Evolutionary conservation across 345 rosid species (phyloP), one percentile per base, ranked within the genome.

Genomic region (Ceriops decandra): DNA sequence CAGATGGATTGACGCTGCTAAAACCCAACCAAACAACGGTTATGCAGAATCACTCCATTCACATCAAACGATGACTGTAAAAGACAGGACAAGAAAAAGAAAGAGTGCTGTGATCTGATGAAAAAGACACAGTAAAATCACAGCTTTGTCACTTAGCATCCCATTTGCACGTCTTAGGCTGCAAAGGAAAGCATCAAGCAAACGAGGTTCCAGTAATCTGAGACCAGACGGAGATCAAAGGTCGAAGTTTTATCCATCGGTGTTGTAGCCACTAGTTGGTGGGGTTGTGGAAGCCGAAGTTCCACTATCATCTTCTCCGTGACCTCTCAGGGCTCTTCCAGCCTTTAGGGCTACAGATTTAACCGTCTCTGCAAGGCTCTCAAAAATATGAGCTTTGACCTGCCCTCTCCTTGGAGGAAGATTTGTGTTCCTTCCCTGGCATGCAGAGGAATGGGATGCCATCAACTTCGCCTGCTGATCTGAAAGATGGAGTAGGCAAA

Each of bases 381-480:
- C 66, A 26, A 81, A 76, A 57, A 83, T 83, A 30, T 59, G 72
- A 71, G 68, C 81, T 75, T 76, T 83, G 66, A 83, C 27, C 66
- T 52, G 66, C 8, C 87, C 87, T 38, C 87, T 64, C 24, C 9
- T 61, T 0, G 87, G 87, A 7, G 87, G 81, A 56, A 66, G 9
- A 27, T 20, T 51, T 15, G 15, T 30, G 19, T 11, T 62, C 21
- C 17, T 54, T 13, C 22, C 31, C 52, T 38, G 51, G 4, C 52
- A 53, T n/a, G 72, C n/a, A 7, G 73, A 10, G 63, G 68, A 1
- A 58, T 51, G 52, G 2, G 65, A 57, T 0, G 73, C 52, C 82
- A 75, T 77, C 57, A 5, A 38, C 47, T 9, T 2, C 16, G 47
- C 47, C 16, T 38, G 47, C 11, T 38, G 47, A 38, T 38, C 47